Evolutionary conservation across 805 yeast genomes (phyloP).

Genomic region (Lipomyces sp.): DNA sequence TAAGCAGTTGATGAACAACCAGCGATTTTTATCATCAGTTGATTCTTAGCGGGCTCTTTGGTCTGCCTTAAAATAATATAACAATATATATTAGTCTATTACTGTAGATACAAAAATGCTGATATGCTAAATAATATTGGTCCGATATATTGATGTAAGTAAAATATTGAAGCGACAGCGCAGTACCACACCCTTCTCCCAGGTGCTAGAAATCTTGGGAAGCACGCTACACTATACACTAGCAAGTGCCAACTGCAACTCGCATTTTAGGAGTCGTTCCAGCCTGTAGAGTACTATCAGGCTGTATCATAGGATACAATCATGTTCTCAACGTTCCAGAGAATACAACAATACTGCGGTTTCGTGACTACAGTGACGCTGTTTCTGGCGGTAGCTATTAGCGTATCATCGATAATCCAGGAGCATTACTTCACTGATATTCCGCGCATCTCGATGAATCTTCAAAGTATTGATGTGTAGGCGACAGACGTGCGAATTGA

Average conservation of each 20-base stretch:
- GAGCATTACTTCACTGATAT: slow-evolving; percentile 40
- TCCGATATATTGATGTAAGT: too few species aligned
- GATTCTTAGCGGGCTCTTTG: too few species aligned
- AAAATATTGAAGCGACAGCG: too few species aligned
- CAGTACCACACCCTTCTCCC: too few species aligned
- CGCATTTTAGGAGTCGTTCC: not conserved
- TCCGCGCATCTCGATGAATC: slow-evolving; percentile 39
- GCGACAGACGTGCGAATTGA: slow-evolving; percentile 2
- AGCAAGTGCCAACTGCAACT: not conserved
- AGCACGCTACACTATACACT: too few species aligned
- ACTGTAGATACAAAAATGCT: too few species aligned
- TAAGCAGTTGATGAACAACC: not conserved
- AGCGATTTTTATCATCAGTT: too few species aligned
- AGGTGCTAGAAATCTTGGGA: too few species aligned
- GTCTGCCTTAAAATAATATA: too few species aligned
- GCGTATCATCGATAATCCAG: slow-evolving; percentile 34
- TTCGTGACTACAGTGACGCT: slow-evolving; percentile 44
- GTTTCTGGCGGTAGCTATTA: slow-evolving; percentile 42
- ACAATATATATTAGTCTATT: too few species aligned
- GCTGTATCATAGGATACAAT: not conserved
- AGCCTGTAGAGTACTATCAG: not conserved
- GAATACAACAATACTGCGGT: slow-evolving; percentile 46
- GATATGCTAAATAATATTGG: too few species aligned
- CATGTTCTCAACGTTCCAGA: slow-evolving; percentile 46
- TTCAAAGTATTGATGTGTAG: slow-evolving; percentile 37